Conservation (phyloP, 176 grass and related monocot species). For the Oryza punctata region DNA sequence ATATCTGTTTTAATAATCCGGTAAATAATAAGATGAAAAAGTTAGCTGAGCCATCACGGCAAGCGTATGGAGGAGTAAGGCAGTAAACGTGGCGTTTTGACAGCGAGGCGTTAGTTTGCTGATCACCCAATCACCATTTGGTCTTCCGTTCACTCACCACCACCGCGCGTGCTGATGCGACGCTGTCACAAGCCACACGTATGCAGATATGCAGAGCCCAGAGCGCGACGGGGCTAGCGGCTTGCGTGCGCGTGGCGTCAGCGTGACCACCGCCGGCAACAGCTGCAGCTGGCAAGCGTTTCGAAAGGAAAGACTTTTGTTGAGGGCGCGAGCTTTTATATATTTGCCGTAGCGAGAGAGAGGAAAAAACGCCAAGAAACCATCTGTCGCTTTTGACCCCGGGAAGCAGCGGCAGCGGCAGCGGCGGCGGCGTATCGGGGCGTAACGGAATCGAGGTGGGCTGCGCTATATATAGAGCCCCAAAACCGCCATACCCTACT, state of each 20-base stretch:
- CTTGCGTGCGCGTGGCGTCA: conserved; percentile 53
- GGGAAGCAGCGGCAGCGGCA: background rate
- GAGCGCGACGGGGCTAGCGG: background rate
- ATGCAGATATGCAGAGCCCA: conserved; percentile 24
- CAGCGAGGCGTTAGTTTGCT: background rate
- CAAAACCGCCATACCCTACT: background rate
- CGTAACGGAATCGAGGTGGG: conserved; percentile 16
- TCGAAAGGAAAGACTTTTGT: background rate
- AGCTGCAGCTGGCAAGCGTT: background rate
- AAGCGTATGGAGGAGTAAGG: background rate
- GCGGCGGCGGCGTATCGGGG: background rate
- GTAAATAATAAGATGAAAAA: no score
- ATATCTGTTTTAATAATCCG: no score
- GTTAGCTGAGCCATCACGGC: no score
- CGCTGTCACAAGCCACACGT: conserved; percentile 52
- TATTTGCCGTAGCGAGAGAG: background rate
- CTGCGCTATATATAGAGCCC: background rate
- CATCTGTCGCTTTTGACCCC: background rate
- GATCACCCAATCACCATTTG: no score
- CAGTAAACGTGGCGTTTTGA: conserved; percentile 9
- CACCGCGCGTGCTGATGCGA: conserved; percentile 36
- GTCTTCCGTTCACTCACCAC: background rate
- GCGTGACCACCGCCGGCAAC: conserved; percentile 35
- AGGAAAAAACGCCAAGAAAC: background rate
- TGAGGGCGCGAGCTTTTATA: background rate